Conservation (phyloP, 352 stramenopile genomes). For the Thalassiosira exigua region DNA sequence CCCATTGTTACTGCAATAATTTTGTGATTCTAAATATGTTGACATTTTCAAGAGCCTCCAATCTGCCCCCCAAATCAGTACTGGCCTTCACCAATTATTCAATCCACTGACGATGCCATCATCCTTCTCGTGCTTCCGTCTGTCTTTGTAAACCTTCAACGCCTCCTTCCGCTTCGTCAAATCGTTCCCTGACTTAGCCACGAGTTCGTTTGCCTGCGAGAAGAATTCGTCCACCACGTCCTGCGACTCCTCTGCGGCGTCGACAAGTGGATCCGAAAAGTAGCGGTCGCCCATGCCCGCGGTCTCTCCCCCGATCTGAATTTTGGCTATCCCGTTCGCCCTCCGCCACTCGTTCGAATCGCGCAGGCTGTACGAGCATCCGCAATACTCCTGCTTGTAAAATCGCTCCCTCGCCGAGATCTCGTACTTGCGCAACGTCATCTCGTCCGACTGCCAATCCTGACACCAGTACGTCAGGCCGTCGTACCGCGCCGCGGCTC, state of each 20-base stretch:
- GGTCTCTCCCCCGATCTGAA: conserved; percentile 69
- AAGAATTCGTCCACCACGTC: conserved; percentile 84
- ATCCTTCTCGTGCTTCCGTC: conserved; percentile 55
- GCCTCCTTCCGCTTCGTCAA: conserved; percentile 52
- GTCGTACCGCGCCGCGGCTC: conserved; percentile 55
- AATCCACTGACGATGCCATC: conserved; percentile 48
- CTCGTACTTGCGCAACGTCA: conserved; percentile 79
- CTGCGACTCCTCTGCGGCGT: conserved; percentile 76
- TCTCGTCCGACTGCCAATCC: conserved; percentile 74
- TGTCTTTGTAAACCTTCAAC: conserved; percentile 54
- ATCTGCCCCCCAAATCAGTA: too few species aligned
- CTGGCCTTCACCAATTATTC: conserved; percentile 63
- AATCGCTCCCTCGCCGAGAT: conserved; percentile 69
- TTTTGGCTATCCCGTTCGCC: conserved; percentile 74
- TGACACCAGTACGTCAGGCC: conserved; percentile 63
- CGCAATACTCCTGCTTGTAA: conserved; percentile 85
- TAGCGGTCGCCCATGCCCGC: conserved; percentile 71
- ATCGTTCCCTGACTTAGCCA: conserved; percentile 36
- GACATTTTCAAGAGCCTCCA: too few species aligned
- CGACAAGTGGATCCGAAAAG: conserved; percentile 70
- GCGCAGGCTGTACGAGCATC: conserved; percentile 71
- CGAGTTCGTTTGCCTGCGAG: conserved; percentile 62
- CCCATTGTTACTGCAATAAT: too few species aligned
- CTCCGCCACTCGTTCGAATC: conserved; percentile 77
- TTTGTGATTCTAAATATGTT: too few species aligned